A percentile compares a stretch with the other conserved stretches of the same genome.
Conservation (phyloP, 208 protist species). For the Leishmania martiniquensis region DNA sequence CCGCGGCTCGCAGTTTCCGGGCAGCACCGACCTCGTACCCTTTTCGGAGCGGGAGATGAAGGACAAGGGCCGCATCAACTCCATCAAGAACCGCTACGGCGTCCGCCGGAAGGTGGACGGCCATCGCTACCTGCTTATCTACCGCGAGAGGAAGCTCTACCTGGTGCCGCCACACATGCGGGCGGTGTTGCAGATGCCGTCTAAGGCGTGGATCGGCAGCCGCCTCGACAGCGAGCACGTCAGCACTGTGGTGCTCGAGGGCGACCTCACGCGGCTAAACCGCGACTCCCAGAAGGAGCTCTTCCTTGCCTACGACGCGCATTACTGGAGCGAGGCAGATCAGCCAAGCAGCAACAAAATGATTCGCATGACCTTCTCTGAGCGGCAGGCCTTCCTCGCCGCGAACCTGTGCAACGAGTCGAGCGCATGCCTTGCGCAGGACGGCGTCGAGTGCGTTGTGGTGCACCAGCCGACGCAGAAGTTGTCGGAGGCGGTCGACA, state of each 20-base stretch:
- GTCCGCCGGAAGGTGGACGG: constrained; percentile 73
- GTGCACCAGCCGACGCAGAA: constrained; percentile 64
- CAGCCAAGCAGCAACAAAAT: constrained; percentile 53
- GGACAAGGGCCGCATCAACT: constrained; percentile 67
- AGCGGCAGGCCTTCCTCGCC: constrained; percentile 62
- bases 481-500: constrained; percentile 44
- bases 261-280: constrained; percentile 57
- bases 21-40: constrained; percentile 50
- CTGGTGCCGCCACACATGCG: constrained; percentile 83
- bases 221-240: constrained; percentile 40
- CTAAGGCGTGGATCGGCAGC: constrained; percentile 64
- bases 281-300: constrained; percentile 61
- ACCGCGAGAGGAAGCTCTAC: constrained; percentile 47
- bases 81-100: constrained; percentile 64
- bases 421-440: constrained; percentile 41
- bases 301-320: constrained; percentile 77
- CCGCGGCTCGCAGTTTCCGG: constrained; percentile 62
- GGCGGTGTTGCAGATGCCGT: constrained; percentile 64
- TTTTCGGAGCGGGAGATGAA: constrained; percentile 74
- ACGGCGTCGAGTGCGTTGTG: constrained; percentile 56
- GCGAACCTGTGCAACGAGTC: constrained; percentile 53
- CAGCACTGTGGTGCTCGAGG: constrained; percentile 71
- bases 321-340: constrained; percentile 73
- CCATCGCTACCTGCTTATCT: constrained; percentile 56
- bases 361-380: constrained; percentile 58